Conservation (phyloP, 768 basidiomycete species). For the Phlegmacium glaucopus region DNA sequence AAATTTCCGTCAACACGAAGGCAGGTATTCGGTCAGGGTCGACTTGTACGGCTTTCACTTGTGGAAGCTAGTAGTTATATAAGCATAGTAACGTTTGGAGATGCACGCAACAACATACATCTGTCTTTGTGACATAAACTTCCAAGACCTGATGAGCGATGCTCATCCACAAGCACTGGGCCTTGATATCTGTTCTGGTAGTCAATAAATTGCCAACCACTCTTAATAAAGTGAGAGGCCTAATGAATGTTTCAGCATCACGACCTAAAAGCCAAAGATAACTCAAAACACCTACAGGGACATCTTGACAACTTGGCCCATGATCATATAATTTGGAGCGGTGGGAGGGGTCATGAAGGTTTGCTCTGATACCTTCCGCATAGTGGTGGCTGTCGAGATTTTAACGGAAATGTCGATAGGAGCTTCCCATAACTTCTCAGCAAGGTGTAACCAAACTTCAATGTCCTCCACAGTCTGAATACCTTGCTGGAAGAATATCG, state of each 20-base stretch:
- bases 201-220: constrained; percentile 58
- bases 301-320: constrained; percentile 42
- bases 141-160: constrained; percentile 59
- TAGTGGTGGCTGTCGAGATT: constrained; percentile 50
- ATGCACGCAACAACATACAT: constrained; percentile 32
- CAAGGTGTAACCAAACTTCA: constrained; percentile 43
- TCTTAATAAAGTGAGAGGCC: constrained; percentile 43
- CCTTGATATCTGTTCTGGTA: constrained; percentile 55
- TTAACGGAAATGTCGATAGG: constrained; percentile 65
- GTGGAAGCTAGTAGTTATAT: constrained; percentile 29
- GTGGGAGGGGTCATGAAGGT: constrained; percentile 40
- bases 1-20: constrained; percentile 68
- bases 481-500: constrained; percentile 50
- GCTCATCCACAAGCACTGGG: constrained; percentile 68
- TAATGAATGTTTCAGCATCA: constrained; percentile 20
- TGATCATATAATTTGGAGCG: constrained; percentile 33
- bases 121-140: constrained; percentile 45
- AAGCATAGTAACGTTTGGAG: neutral
- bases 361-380: constrained; percentile 41
- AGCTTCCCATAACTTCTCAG: constrained; percentile 57
- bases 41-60: constrained; percentile 48
- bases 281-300: constrained; percentile 37
- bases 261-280: neutral
- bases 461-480: constrained; percentile 33
- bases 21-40: constrained; percentile 54